Evolutionary conservation across 148 eudicot species (phyloP).

Genomic region (Heliamphora exappendiculata): DNA sequence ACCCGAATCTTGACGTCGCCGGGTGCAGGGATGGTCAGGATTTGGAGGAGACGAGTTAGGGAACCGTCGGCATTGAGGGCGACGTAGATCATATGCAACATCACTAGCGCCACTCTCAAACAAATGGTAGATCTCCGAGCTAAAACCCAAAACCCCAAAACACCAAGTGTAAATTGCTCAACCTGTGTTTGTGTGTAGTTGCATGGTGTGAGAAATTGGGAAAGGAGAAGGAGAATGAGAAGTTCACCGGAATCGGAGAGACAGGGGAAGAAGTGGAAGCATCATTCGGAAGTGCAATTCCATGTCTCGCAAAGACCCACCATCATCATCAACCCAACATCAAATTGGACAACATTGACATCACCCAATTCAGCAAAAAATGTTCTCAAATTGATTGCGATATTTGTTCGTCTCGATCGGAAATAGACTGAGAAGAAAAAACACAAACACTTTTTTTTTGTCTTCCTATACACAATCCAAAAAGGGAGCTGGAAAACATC

Average conservation of each 20-base stretch:
- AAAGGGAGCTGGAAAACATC: too few species aligned
- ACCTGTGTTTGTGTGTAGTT: background rate
- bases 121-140: conserved; percentile 68
- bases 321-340: conserved; percentile 6
- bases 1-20: too few species aligned
- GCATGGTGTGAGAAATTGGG: background rate
- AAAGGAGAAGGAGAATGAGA: background rate
- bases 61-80: too few species aligned
- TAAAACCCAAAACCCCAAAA: conserved; percentile 19
- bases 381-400: background rate
- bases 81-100: conserved; percentile 51
- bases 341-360: background rate
- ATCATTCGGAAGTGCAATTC: conserved; percentile 33
- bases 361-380: background rate
- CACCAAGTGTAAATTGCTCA: conserved; percentile 7
- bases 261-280: conserved; percentile 49
- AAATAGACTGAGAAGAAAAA: too few species aligned
- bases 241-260: conserved; percentile 76
- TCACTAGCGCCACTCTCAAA: conserved; percentile 54
- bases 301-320: conserved; percentile 25
- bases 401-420: background rate
- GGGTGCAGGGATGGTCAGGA: too few species aligned
- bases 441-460: too few species aligned
- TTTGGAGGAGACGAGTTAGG: too few species aligned
- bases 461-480: too few species aligned